Conservation (phyloP, 306 rosid genomes). For the Alnus glutinosa region DNA sequence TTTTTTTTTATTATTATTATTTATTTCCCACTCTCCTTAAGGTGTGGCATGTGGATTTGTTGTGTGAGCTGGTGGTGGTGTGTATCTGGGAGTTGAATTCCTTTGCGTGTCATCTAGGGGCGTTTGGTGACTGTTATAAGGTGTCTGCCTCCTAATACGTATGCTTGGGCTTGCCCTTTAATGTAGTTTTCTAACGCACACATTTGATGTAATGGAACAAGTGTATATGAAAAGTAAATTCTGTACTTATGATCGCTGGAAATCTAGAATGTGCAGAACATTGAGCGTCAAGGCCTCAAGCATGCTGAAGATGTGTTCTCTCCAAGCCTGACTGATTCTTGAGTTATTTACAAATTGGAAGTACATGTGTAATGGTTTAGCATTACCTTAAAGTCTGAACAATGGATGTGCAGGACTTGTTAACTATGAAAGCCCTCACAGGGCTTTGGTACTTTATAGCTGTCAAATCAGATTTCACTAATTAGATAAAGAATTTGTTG, state of each 20-base stretch:
- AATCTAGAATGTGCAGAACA: not conserved
- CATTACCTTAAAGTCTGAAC: not conserved
- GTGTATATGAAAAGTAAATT: constrained; percentile 8
- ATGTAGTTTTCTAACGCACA: not conserved
- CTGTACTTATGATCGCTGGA: not conserved
- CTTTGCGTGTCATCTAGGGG: constrained; percentile 12
- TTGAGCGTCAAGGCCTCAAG: not conserved
- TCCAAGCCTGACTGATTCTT: not conserved
- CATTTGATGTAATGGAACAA: constrained; percentile 2
- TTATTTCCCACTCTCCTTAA: not conserved
- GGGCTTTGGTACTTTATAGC: not conserved
- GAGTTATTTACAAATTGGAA: not conserved
- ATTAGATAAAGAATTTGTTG: not conserved
- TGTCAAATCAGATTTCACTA: not conserved
- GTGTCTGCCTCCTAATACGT: constrained; percentile 2
- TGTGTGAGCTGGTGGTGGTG: constrained; percentile 4
- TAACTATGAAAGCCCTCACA: not conserved
- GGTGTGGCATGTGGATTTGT: not conserved
- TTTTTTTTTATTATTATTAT: not conserved
- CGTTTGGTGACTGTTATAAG: constrained; percentile 13
- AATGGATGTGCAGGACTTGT: not conserved
- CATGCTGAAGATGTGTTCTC: not conserved
- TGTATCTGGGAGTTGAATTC: constrained; percentile 8
- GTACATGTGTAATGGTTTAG: not conserved
- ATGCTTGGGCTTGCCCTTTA: not conserved